Evolutionary conservation across 768 basidiomycete genomes (phyloP).

Genomic region (Phanerochaete carnosa): DNA sequence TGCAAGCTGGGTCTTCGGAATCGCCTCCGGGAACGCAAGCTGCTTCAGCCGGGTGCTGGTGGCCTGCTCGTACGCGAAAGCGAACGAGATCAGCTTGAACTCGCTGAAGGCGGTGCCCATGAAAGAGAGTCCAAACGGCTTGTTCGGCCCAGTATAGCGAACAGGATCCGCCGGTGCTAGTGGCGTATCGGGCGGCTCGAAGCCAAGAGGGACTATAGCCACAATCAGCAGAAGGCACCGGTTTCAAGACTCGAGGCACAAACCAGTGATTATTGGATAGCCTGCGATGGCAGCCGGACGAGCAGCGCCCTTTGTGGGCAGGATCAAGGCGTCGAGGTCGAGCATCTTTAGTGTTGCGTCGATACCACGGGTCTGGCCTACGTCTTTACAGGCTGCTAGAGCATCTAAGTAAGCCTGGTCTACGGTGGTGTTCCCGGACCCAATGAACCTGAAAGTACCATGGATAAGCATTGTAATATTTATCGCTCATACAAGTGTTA

Average conservation of each 20-base stretch:
- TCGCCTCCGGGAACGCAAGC: conserved; percentile 11
- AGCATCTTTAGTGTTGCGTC: conserved; percentile 27
- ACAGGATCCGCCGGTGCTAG: conserved; percentile 27
- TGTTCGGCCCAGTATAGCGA: conserved; percentile 4
- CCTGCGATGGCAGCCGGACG: conserved; percentile 49
- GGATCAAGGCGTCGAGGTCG: conserved; percentile 29
- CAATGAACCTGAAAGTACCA: conserved; percentile 28
- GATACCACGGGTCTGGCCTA: conserved; percentile 28
- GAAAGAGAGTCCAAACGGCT: conserved; percentile 47
- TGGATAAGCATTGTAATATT: no score
- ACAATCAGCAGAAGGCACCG: no score
- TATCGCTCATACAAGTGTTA: neutral
- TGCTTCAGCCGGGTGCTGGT: conserved; percentile 14
- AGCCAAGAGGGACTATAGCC: conserved; percentile 59
- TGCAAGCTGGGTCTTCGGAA: conserved; percentile 14
- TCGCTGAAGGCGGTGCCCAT: conserved; percentile 42
- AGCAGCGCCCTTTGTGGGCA: conserved; percentile 28
- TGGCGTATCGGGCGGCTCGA: conserved; percentile 45
- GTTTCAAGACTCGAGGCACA: no score
- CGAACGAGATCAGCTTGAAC: conserved; percentile 24
- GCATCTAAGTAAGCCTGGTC: conserved; percentile 26
- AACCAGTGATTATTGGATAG: conserved; percentile 64
- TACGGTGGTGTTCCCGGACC: conserved; percentile 20
- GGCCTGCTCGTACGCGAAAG: conserved; percentile 30
- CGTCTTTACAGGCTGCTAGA: conserved; percentile 24